Evolutionary conservation across 2,329 filamentous ascomycete species (phyloP).

Genomic region (Cadophora gregata): DNA sequence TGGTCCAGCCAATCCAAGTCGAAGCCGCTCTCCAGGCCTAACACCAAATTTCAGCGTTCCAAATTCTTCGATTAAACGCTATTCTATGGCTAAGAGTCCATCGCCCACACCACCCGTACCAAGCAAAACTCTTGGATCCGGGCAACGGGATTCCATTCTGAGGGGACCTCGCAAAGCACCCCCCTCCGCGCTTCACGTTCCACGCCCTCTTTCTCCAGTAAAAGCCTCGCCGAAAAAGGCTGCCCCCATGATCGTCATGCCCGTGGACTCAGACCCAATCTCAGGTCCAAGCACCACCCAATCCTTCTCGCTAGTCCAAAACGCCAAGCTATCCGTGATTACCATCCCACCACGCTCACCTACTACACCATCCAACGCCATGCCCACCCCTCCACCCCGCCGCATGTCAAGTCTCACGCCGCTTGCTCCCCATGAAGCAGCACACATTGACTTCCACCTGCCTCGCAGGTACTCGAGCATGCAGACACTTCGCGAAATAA

Average conservation of each 20-base stretch:
- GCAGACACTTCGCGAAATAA: slow-evolving; percentile 22
- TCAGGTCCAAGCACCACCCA: not conserved
- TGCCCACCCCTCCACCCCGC: slow-evolving; percentile 14
- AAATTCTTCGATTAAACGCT: slow-evolving; percentile 38
- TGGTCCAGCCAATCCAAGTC: slow-evolving; percentile 20
- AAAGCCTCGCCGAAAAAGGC: slow-evolving; percentile 31
- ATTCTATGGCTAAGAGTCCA: slow-evolving; percentile 28
- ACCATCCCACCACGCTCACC: slow-evolving; percentile 29
- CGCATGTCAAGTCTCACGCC: slow-evolving; percentile 34
- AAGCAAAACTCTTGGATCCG: slow-evolving; percentile 2
- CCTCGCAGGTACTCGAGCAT: slow-evolving; percentile 35
- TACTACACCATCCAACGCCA: not conserved
- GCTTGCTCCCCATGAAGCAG: slow-evolving; percentile 20
- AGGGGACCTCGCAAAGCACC: slow-evolving; percentile 31
- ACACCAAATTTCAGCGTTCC: slow-evolving; percentile 44
- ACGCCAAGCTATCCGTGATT: slow-evolving; percentile 22
- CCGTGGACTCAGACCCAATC: not conserved
- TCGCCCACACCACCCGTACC: slow-evolving; percentile 21
- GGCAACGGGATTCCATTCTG: slow-evolving; percentile 21
- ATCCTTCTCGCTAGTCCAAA: slow-evolving; percentile 10
- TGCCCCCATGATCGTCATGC: slow-evolving; percentile 20
- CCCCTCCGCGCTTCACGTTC: slow-evolving; percentile 28
- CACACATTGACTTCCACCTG: slow-evolving; percentile 31
- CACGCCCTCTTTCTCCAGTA: slow-evolving; percentile 32
- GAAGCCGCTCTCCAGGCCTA: slow-evolving; percentile 28